Evolutionary conservation across 2,329 filamentous ascomycete species (phyloP), one percentile per base, ranked within the genome.

Genomic region (Akanthomyces uredinophilus): DNA sequence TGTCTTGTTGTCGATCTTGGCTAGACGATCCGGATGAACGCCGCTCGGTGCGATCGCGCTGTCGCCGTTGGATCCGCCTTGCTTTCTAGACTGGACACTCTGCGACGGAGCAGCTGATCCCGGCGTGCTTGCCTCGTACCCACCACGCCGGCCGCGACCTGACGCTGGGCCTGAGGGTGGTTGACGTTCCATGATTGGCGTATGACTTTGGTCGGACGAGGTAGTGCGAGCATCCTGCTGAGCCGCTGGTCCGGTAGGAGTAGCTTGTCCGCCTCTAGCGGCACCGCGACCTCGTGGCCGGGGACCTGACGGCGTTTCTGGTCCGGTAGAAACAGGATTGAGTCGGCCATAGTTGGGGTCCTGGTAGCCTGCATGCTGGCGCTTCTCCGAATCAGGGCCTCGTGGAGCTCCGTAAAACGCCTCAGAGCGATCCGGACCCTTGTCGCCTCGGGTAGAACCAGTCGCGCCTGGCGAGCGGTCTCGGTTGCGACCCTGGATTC

Each of bases 341-440:
- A 88, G 76, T 2, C 86, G 83, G 32, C 86, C 86, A 67, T 87
- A 87, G 61, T 83, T 85, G 18, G 83, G 82, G 70, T 88, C 85
- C 65, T 85, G 81, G 64, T 83, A 80, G 18, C 37, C 16, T 0
- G 11, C 4, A 7, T 60, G 75, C 77, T 22, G 79, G 67, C 65
- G 80, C 76, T 83, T 79, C 51, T 86, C 82, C 3, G 74, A 66
- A 35, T 87, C 84, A 2, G 72, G 70, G 44, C 77, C 77, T 5
- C 72, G 71, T 11, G 68, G 64, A 53, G 75, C 46, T 68, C 74
- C 65, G 71, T 77, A 69, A 76, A 83, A 62, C 68, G 65, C 62
- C 18, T 61, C 59, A 3, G 46, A 65, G 4, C 72, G 62, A 11
- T 82, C 79, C 39, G 79, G 75, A 20, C 73, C 64, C 65, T 79